Base-by-base conservation (phyloP, 2,329 filamentous ascomycete genomes). In the Davidsoniella australis region DNA sequence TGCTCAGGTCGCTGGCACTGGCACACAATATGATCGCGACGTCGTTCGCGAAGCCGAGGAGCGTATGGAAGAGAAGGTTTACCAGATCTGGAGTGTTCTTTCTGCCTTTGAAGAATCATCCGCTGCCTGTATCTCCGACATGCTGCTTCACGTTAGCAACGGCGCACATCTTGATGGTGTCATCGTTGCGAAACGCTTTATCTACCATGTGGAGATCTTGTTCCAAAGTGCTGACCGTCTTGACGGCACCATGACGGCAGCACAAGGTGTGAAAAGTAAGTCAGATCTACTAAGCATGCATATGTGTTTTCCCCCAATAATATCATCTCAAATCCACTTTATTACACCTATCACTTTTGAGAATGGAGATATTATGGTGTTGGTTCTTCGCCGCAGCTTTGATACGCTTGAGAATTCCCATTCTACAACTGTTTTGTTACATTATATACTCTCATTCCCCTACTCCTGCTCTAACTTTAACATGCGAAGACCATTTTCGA, bases 131-230 rank as follows among this genome's bases (percentile, higher is more conserved):
- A 98, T 98, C 56, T 96, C 91, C 10, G 91, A 98, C 62, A 98
- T 98, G 91, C 78, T 98, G 44, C 71, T 98, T 50, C 89, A 98
- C 63, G 91, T 98, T 54, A 96, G 89, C 71, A 98, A 98, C 62
- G 91, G 89, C 36, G 86, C 86, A 18, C 96, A 96, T 62, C 76
- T 95, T 52, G 89, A 96, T 60, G 91, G 91, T 17, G 87, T 98
- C 38, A 74, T 95, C 59, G 85, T 94, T 20, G 91, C 91, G 20
- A 93, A 91, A 65, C 86, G 84, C 61, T 98, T 98, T 66, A 98
- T 98, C 56, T 82, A 82, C 61, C 91, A 98, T 60, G 85, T 98
- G 49, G 88, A 98, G 58, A 78, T 98, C 39, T 70, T 98, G 2
- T 98, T 98, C 62, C 75, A 75, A 41, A 87, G 86, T 18, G 86